Evolutionary conservation across 495 filamentous ascomycete genomes (phyloP), one percentile per base, ranked within the genome.

Genomic region (Aspergillus haitiensis): DNA sequence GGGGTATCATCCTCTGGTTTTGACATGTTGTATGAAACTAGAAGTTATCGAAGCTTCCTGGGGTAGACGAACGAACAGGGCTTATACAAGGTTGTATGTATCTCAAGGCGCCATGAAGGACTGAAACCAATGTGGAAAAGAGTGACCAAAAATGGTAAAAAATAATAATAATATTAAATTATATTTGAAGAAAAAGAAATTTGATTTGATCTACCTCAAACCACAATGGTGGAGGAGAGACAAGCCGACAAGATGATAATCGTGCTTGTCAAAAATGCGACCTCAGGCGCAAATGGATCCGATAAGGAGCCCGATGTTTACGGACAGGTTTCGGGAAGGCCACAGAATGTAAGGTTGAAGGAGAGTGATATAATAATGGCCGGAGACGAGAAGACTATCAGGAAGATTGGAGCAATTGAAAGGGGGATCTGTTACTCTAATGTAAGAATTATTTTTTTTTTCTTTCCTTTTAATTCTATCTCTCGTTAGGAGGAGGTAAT

Each of bases 11-110:
- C 52, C 15, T 52, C 56, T 52, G 39, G 48, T 37, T 52, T 48
- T 12, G 56, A 59, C 56, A 59, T 59, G 31, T 51, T 58, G 55
- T 51, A 42, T 21, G 47, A 27, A 45, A 7, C 13, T 8, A 39
- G 16, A 52, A 45, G 48, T 40, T 37, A 31, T 49, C 5, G 34
- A 16, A 47, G 10, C 13, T 12, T 45, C 35, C 21, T 27, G 21
- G 27, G 35, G 54, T 8, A 21, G 13, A 3, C 46, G 31, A 6
- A 46, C n/a, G 54, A 42, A 45, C 21, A 27, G 21, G 21, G 54
- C 54, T 47, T 21, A 5, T 6, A 1, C 10, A 34, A 12, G 40
- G 7, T 45, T 7, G 18, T 40, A 21, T 7, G 18, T 40, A 21
- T 16, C 15, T 47, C 44, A 47, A 15, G 7, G 15, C 44, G 16